Evolutionary conservation across 129 eudicot species (phyloP), one percentile per base, ranked within the genome.

Genomic region (Chrysanthemum lavandulifolium): DNA sequence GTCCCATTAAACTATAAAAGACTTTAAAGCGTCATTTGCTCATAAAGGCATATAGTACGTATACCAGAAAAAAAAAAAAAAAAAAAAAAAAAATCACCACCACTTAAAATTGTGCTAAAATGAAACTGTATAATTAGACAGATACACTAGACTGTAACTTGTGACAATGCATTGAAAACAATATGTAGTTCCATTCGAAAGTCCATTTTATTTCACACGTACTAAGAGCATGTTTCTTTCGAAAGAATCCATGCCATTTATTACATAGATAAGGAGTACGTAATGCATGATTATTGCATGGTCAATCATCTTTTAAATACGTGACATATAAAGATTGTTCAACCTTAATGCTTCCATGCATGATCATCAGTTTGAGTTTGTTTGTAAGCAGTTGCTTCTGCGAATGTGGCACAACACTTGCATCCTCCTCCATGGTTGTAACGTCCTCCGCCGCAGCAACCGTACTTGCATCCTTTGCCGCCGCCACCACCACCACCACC

Each of bases 381-480:
- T 49, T 78, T 78, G 82, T 78, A 78, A 61, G 77, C 82, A 55
- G 73, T 56, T 71, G 82, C 82, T 57, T 78, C 77, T 25, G n/a
- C 82, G 11, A 71, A 71, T 0, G 77, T 10, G 36, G 73, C 55
- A 61, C 82, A 78, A 56, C 82, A 71, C 60, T 0, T 71, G 72
- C 82, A 78, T 5, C 81, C 72, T 69, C 70, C 67, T 40, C 67
- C 47, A 0, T 45, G 0, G 27, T 54, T 29, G 19, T 36, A 59
- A 25, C 69, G 57, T 61, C 76, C 58, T 61, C 76, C 69, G 19
- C 77, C 77, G 29, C 76, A 72, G 3, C 76, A 72, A 8, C 77
- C 77, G 10, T 73, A 1, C 13, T 29, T 61, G 60, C 61, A 73
- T 9, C 77, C 77, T 18, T 48, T 29, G 16, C 58, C 15, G 13